These are phyloP conservation scores for Solanum chilense DNA, from an alignment of 257 asterid species.

Conservation along the genomic window DNA sequence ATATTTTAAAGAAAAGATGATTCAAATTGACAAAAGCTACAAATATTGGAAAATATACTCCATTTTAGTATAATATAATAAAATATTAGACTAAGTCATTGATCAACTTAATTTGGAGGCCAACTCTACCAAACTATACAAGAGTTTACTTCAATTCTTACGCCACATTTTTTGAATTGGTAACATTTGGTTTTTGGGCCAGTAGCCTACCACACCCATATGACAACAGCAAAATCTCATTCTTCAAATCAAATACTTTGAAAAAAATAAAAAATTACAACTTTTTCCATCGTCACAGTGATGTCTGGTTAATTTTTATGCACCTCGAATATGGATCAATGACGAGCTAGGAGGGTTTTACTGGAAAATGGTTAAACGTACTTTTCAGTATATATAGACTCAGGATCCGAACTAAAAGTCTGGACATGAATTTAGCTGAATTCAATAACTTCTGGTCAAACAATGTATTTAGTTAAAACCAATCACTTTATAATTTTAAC, in stretches of 20 bases:
- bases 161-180: conserved; percentile 3
- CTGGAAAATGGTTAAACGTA: neutral
- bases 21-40: neutral
- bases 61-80: neutral
- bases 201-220: conserved; percentile 78
- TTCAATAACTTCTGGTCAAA: neutral
- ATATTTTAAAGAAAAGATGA: neutral
- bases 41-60: neutral
- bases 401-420: too few species aligned
- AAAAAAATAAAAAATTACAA: neutral
- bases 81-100: neutral
- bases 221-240: conserved; percentile 7
- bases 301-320: neutral
- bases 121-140: conserved; percentile 63
- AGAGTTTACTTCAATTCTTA: neutral
- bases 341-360: neutral
- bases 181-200: conserved; percentile 33
- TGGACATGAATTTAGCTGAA: too few species aligned
- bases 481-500: too few species aligned
- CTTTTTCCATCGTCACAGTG: neutral
- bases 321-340: neutral
- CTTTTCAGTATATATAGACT: neutral
- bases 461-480: neutral
- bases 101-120: conserved; percentile 54
- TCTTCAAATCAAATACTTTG: neutral